A percentile compares a stretch with the other conserved stretches of the same genome.
phyloP scores from a whole-genome alignment of 2,329 filamentous ascomycete species.

The Ilyonectria destructans region DNA sequence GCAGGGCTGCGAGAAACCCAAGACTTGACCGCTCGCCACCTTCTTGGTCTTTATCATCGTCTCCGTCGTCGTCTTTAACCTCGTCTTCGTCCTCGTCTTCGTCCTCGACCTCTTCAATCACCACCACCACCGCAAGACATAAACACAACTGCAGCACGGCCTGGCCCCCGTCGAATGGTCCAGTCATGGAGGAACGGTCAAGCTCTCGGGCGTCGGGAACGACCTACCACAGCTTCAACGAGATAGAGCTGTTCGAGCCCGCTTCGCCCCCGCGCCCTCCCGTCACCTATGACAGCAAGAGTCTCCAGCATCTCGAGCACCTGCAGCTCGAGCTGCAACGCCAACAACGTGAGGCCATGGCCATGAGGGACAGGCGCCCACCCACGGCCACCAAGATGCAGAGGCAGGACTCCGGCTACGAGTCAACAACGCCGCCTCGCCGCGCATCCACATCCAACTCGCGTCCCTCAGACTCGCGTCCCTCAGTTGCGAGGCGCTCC shows the following conservation, averaged over 20 bases:
- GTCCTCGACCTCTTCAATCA: not conserved
- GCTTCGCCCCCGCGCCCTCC: constrained; percentile 49
- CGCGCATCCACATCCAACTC: constrained; percentile 57
- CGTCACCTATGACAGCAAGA: constrained; percentile 43
- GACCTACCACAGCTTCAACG: constrained; percentile 71
- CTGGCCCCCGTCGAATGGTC: constrained; percentile 39
- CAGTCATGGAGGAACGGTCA: constrained; percentile 54
- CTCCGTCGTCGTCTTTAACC: not conserved
- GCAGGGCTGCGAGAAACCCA: constrained; percentile 33
- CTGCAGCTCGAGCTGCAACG: constrained; percentile 43
- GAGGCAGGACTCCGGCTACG: constrained; percentile 74
- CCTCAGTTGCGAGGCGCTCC: constrained; percentile 52
- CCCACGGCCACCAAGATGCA: constrained; percentile 61
- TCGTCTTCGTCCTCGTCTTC: not conserved
- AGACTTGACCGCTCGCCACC: constrained; percentile 28
- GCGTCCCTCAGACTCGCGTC: constrained; percentile 53
- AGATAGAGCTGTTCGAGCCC: constrained; percentile 65
- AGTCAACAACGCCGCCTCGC: constrained; percentile 62
- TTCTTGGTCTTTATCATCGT: constrained; percentile 10
- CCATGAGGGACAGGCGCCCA: constrained; percentile 51
- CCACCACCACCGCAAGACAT: constrained; percentile 10
- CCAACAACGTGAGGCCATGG: constrained; percentile 39
- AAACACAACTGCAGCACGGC: not conserved
- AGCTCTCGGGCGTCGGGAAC: constrained; percentile 65
- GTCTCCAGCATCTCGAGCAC: constrained; percentile 42